phyloP scores from a whole-genome alignment of 2,329 filamentous ascomycete genomes.

The Ilyonectria destructans region DNA sequence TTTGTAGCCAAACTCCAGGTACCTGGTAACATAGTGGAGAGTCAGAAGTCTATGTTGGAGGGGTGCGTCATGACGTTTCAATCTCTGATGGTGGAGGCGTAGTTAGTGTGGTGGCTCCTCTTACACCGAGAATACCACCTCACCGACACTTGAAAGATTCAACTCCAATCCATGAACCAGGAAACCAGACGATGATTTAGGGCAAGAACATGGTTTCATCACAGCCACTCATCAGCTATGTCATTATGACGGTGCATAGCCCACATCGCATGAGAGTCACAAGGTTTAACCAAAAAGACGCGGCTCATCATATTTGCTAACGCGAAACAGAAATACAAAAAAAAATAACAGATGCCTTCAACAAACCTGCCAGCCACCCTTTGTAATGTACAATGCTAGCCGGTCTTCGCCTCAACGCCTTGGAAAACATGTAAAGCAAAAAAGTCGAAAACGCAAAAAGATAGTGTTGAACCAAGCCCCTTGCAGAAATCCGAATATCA shows the following conservation, averaged over 20 bases:
- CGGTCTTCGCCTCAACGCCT: conserved; percentile 30
- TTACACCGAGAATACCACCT: neutral
- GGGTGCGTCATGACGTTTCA: neutral
- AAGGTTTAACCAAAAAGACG: conserved; percentile 2
- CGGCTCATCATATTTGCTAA: conserved; percentile 32
- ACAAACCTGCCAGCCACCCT: conserved; percentile 24
- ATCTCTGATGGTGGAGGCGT: neutral
- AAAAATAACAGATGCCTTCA: conserved; percentile 2
- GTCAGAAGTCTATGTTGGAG: neutral
- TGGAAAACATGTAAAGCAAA: conserved; percentile 21
- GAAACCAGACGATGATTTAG: neutral
- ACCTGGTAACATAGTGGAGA: too few relatives aligned
- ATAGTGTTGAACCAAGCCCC: conserved; percentile 19
- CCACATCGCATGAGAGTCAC: neutral
- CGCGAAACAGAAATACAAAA: conserved; percentile 24
- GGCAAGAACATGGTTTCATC: neutral
- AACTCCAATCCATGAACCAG: neutral
- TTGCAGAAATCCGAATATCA: neutral
- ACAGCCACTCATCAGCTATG: conserved; percentile 1
- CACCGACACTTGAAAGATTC: neutral
- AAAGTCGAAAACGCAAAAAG: conserved; percentile 15
- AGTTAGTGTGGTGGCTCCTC: neutral
- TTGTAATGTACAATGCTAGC: conserved; percentile 35
- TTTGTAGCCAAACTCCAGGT: too few relatives aligned
- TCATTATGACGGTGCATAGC: neutral